Base-by-base conservation (phyloP, 139 green algal genomes). In the Coelastrella sp. region DNA sequence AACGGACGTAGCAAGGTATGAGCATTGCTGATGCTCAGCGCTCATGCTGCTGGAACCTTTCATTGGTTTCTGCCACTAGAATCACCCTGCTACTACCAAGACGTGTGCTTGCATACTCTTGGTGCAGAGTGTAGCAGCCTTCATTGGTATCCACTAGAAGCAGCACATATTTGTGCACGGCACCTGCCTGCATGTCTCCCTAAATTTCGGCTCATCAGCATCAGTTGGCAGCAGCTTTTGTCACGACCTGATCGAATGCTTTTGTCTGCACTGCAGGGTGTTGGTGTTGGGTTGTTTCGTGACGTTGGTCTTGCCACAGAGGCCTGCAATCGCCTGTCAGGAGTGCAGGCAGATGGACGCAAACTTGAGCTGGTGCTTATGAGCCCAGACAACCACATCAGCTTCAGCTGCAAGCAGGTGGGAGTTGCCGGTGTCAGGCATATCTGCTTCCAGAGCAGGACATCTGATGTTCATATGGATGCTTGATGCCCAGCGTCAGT, bases 1-100 rank as follows among this genome's bases (percentile, higher is more conserved):
- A 91, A 87, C n/a, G 87, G 87, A 25, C 79, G 87, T 58, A 91
- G 87, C 87, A 91, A 91, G 87, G 87, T 90, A n/a, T 49, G 35
- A 66, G 78, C 17, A 4, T 1, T 20, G 1, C 66, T 19, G 17
- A 20, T 20, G 66, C 66, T 19, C 66, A n/a, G n/a, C n/a, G n/a
- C n/a, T n/a, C n/a, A n/a, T n/a, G n/a, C 66, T 75, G 66, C 66
- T 75, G 17, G 66, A 1, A 20, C 4, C 66, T 75, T 1, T 75
- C 19, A 24, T 75, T 4, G 19, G 17, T 19, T 20, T 19, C 66
- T 6, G 3, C 35, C 66, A 4, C 66, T 4, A 24, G 66, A 19
- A 75, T 75, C 66, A 75, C n/a, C n/a, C 4, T 57, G 4, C 0
- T 49, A 25, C n/a, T 49, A 57, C 4, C 3, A 27, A 15, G 73